Base-by-base conservation (phyloP, 1,139 yeast genomes). In the Kurtzmaniella natalensis region DNA sequence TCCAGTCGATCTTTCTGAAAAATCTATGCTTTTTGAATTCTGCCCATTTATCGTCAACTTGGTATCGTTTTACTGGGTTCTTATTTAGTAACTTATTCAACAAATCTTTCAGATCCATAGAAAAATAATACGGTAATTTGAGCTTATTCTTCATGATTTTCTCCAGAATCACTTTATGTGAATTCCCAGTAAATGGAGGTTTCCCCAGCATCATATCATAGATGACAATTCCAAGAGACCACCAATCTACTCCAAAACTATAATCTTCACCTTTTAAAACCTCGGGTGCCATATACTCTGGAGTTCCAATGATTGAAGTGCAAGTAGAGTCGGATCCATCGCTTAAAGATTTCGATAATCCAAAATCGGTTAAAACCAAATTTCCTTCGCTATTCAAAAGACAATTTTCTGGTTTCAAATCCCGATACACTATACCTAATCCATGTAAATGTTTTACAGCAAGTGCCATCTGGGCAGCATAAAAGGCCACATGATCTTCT, bases 101-200 rank as follows among this genome's bases (percentile, higher is more conserved):
- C 34, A 88, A 58, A 48, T 87, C 95, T 51, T 84, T 86, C 39
- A 95, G 89, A 37, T 88, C 95, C 25, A 72, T 66, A 8, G 94
- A 77, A 37, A 89, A 63, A 51, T 86, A 87, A 48, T 75, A 82
- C 1, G 96, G 96, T 38, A 82, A 64, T 34, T 71, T 76, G 19
- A 84, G 71, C 44, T 82, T 78, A 38, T 81, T 76, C 43, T 80
- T 81, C 36, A 81, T 64, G 33, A 89, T 85, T 56, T 84, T 86
- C 45, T 84, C 86, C 48, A 81, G 72, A 30, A 88, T 87, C 27
- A 72, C 74, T 53, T 83, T 82, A 51, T 84, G 86, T 45, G 82
- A 84, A 43, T 76, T 81, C 2, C 96, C 97, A 0, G 94, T 84
- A 53, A 86, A 88, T 2, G 97, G 97, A 0, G 97, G 96, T 34